Base-by-base conservation (phyloP, 805 yeast species). In the Candida anglica region DNA sequence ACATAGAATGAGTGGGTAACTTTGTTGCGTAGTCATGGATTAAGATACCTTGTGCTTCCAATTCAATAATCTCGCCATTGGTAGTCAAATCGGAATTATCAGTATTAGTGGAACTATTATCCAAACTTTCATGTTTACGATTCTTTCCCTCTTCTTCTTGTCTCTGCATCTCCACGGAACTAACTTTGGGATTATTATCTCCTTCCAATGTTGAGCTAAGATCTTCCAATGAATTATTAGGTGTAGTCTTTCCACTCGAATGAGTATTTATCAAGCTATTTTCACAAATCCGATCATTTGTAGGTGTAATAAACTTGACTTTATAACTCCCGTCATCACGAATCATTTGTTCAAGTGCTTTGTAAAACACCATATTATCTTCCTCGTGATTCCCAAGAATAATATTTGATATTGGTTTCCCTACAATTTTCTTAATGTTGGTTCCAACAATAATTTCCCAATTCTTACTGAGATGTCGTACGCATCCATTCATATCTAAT, bases 31-130 rank as follows among this genome's bases (percentile, higher is more conserved):
- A 56, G 50, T 81, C 84, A 42, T 78, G 83, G 6, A 93, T 81
- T 15, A 91, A 56, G 7, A 93, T 81, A 3, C 98, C 98, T 51
- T 91, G 97, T 0, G 96, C 98, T 56, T 91, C 98, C 25, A 89
- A 63, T 44, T 86, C 91, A 6, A 81, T 73, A 11, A 73, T 60
- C 7, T 72, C 77, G 5, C 82, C 83, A 46, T 79, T 77, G 14
- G 80, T 78, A 2, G 65, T 63, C 7, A 63, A 44, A 32, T 63
- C 63, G 2, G 69, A 57, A 39, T 48, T 44, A n/a, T 37, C 15
- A 9, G 37, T 33, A 15, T 17, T 9, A n/a, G n/a, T n/a, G 15
- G 5, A n/a, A 26, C 10, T 17, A 6, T 26, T 15, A 5, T 27
- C 36, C 39, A 7, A 21, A 9, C 31, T 28, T 11, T 34, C 33